Base-by-base conservation (phyloP, 2,329 filamentous ascomycete species). In the Cyphellophora attinorum region DNA sequence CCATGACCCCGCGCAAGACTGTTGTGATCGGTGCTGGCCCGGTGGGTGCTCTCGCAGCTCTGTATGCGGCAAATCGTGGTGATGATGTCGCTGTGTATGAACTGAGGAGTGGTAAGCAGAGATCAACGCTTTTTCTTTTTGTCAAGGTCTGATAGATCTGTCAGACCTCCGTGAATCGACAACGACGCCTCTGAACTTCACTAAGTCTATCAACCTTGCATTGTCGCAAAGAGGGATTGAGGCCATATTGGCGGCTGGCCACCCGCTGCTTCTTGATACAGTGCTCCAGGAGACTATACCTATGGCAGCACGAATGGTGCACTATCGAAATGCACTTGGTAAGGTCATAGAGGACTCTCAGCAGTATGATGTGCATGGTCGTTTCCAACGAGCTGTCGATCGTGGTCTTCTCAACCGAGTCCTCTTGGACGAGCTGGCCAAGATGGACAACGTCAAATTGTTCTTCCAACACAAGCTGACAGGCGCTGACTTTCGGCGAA, bases 271-370 rank as follows among this genome's bases (percentile, higher is more conserved):
- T 21, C 65, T 94, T 19, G 70, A 88, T 10, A 69, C 77, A 48
- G 76, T 96, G 19, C 69, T 94, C 50, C 65, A 65, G 1, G 75
- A 80, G 33, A 89, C 88, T 0, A 85, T 96, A 40, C 88, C 89
- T 8, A 95, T 98, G 86, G 70, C 81, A 56, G 91, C 88, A 10
- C 84, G 91, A 16, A 98, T 98, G 91, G 93, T 98, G 44, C 91
- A 98, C 54, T 77, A 85, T 19, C 68, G 66, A 49, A 66, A 67
- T 13, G 66, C 72, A 6, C 63, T 70, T 12, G 84, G 85, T 4
- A 60, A 74, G 15, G 60, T 93, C 30, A 84, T 78, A 50, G 79
- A 89, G 51, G 74, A 79, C 40, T 65, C 83, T n/a, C 91, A 98
- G 59, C 74, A 79, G 42, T 98, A 98, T 56, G 91, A 98, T 58